phyloP scores from a whole-genome alignment of 441 rosid genomes.

The Heliophila coronopifolia region DNA sequence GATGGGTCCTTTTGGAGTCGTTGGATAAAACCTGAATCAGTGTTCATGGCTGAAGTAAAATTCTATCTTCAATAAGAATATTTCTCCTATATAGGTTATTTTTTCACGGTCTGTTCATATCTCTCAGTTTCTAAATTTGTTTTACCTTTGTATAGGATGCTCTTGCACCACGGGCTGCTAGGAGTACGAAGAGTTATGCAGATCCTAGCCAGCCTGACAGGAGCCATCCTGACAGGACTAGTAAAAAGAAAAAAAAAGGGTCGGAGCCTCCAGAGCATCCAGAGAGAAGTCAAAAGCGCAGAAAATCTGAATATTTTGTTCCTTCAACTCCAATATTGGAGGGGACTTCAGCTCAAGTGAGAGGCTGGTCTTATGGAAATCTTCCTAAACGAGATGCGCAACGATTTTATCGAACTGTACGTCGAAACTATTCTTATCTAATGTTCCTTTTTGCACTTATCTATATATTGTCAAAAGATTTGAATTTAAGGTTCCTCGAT shows the following conservation, averaged over 20 bases:
- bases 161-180: conserved; percentile 93
- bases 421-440: conserved; percentile 14
- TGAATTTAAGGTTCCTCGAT: not conserved
- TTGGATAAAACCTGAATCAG: conserved; percentile 97
- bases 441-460: not conserved
- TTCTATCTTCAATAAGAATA: conserved; percentile 5
- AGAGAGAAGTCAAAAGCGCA: conserved; percentile 69
- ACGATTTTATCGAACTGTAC: conserved; percentile 89
- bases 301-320: conserved; percentile 62
- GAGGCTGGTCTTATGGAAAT: conserved; percentile 97
- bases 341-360: conserved; percentile 89
- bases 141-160: conserved; percentile 53
- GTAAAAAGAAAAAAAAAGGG: conserved; percentile 83
- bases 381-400: conserved; percentile 94
- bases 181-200: conserved; percentile 81
- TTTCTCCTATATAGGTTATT: not conserved
- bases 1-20: conserved; percentile 99
- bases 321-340: conserved; percentile 69
- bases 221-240: conserved; percentile 58
- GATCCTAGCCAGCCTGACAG: conserved; percentile 64
- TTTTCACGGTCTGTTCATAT: conserved; percentile 15
- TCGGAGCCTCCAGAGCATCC: conserved; percentile 57
- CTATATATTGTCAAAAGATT: not conserved
- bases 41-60: conserved; percentile 79
- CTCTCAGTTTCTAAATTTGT: conserved; percentile 17